Evolutionary conservation across 2,329 filamentous ascomycete genomes (phyloP), one percentile per base, ranked within the genome.

Genomic region (Cercospora zeae-maydis): DNA sequence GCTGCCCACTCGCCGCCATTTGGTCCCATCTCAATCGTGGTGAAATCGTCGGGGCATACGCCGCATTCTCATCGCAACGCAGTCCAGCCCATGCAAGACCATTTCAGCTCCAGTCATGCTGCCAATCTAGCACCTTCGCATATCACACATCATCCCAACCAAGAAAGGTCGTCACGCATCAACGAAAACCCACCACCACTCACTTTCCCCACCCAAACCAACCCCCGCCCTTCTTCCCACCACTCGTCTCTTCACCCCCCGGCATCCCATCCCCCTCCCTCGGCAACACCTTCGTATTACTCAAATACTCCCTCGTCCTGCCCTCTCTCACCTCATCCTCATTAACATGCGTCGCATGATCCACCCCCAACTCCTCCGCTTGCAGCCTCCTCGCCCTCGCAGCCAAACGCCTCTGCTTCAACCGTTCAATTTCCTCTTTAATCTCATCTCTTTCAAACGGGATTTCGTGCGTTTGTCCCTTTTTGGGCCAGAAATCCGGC

Each of bases 401-500:
- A 58, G 77, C 78, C 66, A 82, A 62, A 58, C 77, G 80, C 67
- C 72, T 77, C 68, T 75, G 79, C 75, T 84, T 87, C 75, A 95
- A 82, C 67, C 91, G 82, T 74, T 90, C 83, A 69, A 96, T 81
- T 80, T 99, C 95, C 66, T 84, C 84, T 62, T 88, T 84, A 73
- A 99, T 95, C 78, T 96, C 91, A 60, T 95, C 90, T 67, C 83
- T 82, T 70, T 95, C 90, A 63, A 85, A 85, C 1, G 91, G 91
- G 51, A 95, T 84, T 72, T 84, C 85, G 78, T 95, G 88, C 64
- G 88, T 88, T 75, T 93, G 83, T 67, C 90, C 88, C 4, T 87
- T 82, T 73, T 88, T 91, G 30, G 95, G 95, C 95, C 95, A 99
- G 83, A 99, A 99, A 62, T 89, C 90, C 21, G 90, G 88, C 1